Evolutionary conservation across 371 early-diverging fungal genomes (phyloP).

Genomic region (Nematocida homosporus): DNA sequence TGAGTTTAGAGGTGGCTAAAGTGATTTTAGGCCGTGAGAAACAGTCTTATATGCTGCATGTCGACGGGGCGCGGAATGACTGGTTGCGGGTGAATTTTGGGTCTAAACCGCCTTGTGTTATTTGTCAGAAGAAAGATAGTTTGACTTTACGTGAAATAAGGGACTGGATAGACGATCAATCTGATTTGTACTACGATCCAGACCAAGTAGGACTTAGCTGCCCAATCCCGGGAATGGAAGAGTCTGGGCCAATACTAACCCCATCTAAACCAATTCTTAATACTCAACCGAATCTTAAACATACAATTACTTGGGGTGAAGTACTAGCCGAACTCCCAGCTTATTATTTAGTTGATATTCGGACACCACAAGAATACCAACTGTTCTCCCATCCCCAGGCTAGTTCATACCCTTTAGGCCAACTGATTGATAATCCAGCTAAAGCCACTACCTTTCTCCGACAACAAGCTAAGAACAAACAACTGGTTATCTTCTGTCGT

Average conservation of each 20-base stretch:
- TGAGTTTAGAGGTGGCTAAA: slow-evolving; percentile 88
- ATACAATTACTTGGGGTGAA: not conserved
- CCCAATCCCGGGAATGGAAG: not conserved
- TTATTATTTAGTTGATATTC: slow-evolving; percentile 46
- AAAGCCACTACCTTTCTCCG: slow-evolving; percentile 2
- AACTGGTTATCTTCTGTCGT: slow-evolving; percentile 40
- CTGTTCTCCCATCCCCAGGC: slow-evolving; percentile 16
- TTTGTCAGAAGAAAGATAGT: not conserved
- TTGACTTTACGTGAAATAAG: slow-evolving; percentile 24
- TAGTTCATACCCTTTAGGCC: not conserved
- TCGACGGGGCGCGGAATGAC: slow-evolving; percentile 18
- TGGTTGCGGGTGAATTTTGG: slow-evolving; percentile 9
- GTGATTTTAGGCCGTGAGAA: slow-evolving; percentile 13
- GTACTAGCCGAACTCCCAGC: not conserved
- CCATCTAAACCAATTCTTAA: not conserved
- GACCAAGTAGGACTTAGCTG: not conserved
- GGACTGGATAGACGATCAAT: not conserved
- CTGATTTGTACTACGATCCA: not conserved
- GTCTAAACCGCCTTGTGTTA: slow-evolving; percentile 10
- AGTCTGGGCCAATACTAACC: not conserved
- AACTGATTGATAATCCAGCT: slow-evolving; percentile 30
- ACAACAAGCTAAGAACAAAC: slow-evolving; percentile 17
- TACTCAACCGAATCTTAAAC: not conserved
- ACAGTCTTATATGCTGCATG: not conserved
- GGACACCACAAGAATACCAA: slow-evolving; percentile 13